Base-by-base conservation (phyloP, 106 monocot species). In the Gastrodia elata region DNA sequence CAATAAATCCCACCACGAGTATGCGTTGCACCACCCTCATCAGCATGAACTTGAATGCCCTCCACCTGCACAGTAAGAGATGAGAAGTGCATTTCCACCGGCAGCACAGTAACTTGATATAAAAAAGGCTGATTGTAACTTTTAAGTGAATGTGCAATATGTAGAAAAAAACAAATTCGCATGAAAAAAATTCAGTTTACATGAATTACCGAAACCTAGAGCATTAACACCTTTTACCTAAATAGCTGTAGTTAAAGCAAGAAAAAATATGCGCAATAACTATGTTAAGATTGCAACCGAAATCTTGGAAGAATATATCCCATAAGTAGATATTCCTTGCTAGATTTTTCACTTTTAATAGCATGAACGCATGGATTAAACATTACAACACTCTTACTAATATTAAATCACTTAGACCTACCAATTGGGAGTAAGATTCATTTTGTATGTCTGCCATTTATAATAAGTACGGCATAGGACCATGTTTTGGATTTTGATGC, bases 1-100 rank as follows among this genome's bases (percentile, higher is more conserved):
- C 95, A 96, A 67, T 96, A 96, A 28, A 96, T 85, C 52, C 95
- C 95, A 74, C 94, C 94, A 56, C 81, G 88, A 14, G 94, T 96
- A 65, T 87, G 81, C 59, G 91, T 96, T 44, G 72, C 79, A 13
- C 95, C 95, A 38, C 95, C 95, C 75, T 96, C 95, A 84, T 96
- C 69, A 0, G 91, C 91, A 79, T 92, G 87, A 42, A 96, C 91
- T 57, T 92, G 84, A 38, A 96, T 96, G 20, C 95, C 89, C 74
- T 92, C 89, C 26, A 96, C 95, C 95, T 96, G 78, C 48, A 87
- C 38, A 69, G 25, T 11, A 4, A n/a, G 18, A 25, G 39, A 40
- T n/a, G 22, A 69, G 38, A 40, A 34, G 69, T n/a, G n/a, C 0
- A 36, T 61, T 27, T 30, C 61, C 1, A 30, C 61, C 14, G 61